Evolutionary conservation across 2,329 filamentous ascomycete species (phyloP).

Genomic region (Xylariaceae sp.): DNA sequence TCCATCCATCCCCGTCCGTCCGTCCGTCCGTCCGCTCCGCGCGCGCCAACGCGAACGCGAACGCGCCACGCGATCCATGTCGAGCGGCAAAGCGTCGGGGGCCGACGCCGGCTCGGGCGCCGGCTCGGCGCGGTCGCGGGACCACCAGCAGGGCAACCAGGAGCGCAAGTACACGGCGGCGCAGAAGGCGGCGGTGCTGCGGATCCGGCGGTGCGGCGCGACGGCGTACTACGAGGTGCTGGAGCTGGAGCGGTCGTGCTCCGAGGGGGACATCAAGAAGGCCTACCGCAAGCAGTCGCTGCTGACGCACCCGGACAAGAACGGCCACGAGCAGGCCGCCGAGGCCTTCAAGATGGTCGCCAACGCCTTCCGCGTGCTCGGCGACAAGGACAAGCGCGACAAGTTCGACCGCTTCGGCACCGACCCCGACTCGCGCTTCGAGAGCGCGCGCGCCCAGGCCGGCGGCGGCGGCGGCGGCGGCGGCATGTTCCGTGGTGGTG

Average conservation of each 20-base stretch:
- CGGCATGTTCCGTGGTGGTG: constrained; percentile 20
- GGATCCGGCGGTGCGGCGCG: constrained; percentile 74
- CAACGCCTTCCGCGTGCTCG: constrained; percentile 84
- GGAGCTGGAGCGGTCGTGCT: constrained; percentile 61
- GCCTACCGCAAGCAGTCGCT: constrained; percentile 92
- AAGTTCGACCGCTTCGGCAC: constrained; percentile 85
- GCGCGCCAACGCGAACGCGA: too few relatives aligned
- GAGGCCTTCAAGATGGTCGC: constrained; percentile 99
- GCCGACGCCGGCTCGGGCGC: constrained; percentile 36
- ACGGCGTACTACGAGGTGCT: constrained; percentile 97
- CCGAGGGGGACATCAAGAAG: constrained; percentile 89
- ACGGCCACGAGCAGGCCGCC: constrained; percentile 89
- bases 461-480: constrained; percentile 35
- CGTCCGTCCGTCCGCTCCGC: too few relatives aligned
- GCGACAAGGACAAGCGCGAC: constrained; percentile 85
- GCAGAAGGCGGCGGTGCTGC: constrained; percentile 84
- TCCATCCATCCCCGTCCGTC: too few relatives aligned
- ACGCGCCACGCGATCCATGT: too few relatives aligned
- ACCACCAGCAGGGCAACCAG: constrained; percentile 70
- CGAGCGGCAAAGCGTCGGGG: constrained; percentile 48
- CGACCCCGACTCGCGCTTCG: constrained; percentile 85
- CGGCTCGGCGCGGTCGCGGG: constrained; percentile 41
- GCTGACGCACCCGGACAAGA: constrained; percentile 97
- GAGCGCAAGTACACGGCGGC: constrained; percentile 76
- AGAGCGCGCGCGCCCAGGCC: constrained; percentile 47